phyloP scores from a whole-genome alignment of 2,329 filamentous ascomycete genomes.

The Beauveria medogensis region DNA sequence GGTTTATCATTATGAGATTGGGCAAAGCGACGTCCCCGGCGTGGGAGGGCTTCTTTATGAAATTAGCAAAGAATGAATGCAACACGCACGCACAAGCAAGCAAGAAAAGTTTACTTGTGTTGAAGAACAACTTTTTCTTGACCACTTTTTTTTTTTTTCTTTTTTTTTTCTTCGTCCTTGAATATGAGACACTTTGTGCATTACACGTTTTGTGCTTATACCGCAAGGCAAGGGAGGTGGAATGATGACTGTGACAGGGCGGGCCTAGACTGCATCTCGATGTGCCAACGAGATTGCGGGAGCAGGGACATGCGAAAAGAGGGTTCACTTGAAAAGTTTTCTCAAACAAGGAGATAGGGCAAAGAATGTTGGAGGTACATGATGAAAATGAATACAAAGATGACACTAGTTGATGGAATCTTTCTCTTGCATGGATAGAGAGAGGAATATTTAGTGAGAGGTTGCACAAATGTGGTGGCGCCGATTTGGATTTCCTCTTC shows the following conservation, averaged over 20 bases:
- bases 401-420: too few relatives aligned
- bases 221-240: not conserved
- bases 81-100: not conserved
- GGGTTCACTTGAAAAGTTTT: too few relatives aligned
- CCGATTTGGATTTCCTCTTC: slow-evolving; percentile 2
- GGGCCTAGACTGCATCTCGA: not conserved
- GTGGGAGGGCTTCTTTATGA: slow-evolving; percentile 1
- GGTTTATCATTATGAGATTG: not conserved
- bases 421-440: not conserved
- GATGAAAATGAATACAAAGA: too few relatives aligned
- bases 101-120: not conserved
- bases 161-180: not conserved
- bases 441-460: not conserved
- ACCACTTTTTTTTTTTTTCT: not conserved
- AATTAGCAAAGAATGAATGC: slow-evolving; percentile 7
- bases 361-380: too few relatives aligned
- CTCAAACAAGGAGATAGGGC: too few relatives aligned
- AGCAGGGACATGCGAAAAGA: too few relatives aligned
- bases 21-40: not conserved
- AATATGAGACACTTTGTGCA: not conserved
- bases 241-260: slow-evolving; percentile 2
- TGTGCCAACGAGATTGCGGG: not conserved
- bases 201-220: not conserved
- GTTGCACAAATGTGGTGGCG: slow-evolving; percentile 1
- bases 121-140: not conserved